Evolutionary conservation across 2,329 filamentous ascomycete species (phyloP).

Genomic region (Sclerotinia borealis): DNA sequence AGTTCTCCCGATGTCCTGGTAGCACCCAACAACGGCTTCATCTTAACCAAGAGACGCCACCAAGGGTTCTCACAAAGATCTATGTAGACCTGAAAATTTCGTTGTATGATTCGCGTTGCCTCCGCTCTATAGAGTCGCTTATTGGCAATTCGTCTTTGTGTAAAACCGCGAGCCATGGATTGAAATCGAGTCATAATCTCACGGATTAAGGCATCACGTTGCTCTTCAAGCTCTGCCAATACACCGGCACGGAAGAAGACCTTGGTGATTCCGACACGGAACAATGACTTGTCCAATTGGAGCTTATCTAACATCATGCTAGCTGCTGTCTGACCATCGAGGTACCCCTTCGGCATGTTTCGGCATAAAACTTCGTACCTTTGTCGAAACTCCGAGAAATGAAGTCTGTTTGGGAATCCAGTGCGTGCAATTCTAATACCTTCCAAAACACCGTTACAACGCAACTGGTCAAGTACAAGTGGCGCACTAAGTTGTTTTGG

Average conservation of each 20-base stretch:
- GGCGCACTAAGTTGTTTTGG: conserved; percentile 88
- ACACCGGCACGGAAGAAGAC: conserved; percentile 98
- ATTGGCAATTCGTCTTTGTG: conserved; percentile 79
- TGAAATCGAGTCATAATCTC: conserved; percentile 94
- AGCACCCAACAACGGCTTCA: conserved; percentile 90
- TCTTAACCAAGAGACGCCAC: conserved; percentile 93
- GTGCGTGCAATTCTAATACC: conserved; percentile 96
- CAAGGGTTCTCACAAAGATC: conserved; percentile 88
- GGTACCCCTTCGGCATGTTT: conserved; percentile 80
- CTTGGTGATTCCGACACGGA: conserved; percentile 91
- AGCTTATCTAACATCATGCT: conserved; percentile 85
- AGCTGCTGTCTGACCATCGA: conserved; percentile 83
- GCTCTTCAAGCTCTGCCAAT: conserved; percentile 92
- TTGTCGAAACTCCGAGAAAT: conserved; percentile 90
- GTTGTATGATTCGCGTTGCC: conserved; percentile 88
- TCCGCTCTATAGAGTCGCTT: conserved; percentile 94
- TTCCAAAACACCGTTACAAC: conserved; percentile 98
- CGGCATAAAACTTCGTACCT: conserved; percentile 91
- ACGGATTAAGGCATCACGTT: conserved; percentile 84
- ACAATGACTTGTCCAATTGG: conserved; percentile 76
- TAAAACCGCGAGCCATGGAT: conserved; percentile 82
- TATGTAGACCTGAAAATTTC: conserved; percentile 88
- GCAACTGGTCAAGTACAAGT: conserved; percentile 93
- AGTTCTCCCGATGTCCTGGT: conserved; percentile 90
- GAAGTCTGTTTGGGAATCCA: conserved; percentile 88